phyloP scores from a whole-genome alignment of 1,139 yeast genomes.

The Saccharomyces pastorianus region DNA sequence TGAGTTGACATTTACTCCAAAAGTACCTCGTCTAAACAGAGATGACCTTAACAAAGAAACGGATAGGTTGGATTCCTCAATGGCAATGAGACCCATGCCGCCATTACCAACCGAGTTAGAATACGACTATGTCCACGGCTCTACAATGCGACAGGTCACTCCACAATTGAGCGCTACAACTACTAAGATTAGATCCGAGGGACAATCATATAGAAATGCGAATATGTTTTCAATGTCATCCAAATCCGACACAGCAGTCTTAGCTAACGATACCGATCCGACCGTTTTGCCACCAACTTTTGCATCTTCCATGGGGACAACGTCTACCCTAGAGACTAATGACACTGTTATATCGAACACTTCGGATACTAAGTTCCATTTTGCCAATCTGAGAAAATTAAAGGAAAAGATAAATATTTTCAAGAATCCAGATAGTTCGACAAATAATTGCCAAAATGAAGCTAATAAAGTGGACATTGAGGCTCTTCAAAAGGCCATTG shows the following conservation, averaged over 20 bases:
- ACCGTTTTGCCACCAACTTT: constrained; percentile 14
- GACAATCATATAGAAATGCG: background rate
- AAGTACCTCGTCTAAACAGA: constrained; percentile 34
- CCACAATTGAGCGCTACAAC: constrained; percentile 9
- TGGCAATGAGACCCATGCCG: constrained; percentile 34
- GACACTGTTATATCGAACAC: constrained; percentile 18
- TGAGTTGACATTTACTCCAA: constrained; percentile 87
- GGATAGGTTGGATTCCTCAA: constrained; percentile 23
- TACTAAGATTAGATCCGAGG: background rate
- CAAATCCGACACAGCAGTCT: background rate
- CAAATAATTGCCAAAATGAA: constrained; percentile 7
- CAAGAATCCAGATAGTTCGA: constrained; percentile 24
- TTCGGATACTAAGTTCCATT: constrained; percentile 28
- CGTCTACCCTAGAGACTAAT: constrained; percentile 16
- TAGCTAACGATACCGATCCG: background rate
- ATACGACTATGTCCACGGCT: constrained; percentile 25
- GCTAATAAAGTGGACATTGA: constrained; percentile 26
- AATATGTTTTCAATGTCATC: background rate
- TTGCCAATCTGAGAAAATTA: constrained; percentile 30
- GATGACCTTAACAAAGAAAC: constrained; percentile 11
- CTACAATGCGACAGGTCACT: constrained; percentile 23
- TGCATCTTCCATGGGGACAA: constrained; percentile 22
- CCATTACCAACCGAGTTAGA: constrained; percentile 30
- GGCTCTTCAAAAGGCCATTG: constrained; percentile 32
- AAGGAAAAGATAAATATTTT: constrained; percentile 31